Base-by-base conservation (phyloP, 768 basidiomycete genomes). In the Macrolepiota albuminosa region DNA sequence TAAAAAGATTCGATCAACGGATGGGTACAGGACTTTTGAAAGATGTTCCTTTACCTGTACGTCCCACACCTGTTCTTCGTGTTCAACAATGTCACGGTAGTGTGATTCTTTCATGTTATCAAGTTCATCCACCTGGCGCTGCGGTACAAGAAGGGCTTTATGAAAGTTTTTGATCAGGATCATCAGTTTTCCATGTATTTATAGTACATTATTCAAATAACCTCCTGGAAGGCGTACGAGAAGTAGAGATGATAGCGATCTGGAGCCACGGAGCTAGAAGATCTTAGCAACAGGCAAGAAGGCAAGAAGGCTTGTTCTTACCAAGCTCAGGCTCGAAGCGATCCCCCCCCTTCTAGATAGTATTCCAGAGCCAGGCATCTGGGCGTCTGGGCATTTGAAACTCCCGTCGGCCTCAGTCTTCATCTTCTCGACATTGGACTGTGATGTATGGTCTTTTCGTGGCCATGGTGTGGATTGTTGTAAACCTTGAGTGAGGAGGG, bases 61-160 rank as follows among this genome's bases (percentile, higher is more conserved):
- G 66, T 95, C 86, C 95, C 95, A 98, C 18, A 93, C 89, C 71
- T 96, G 88, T 65, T 95, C 93, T 74, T 97, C 95, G 65, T 95
- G 94, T 60, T 92, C 91, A 53, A 94, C 75, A 56, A 96, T 93
- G 66, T 93, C 88, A 63, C 88, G 83, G 67, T 98, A 95, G 74
- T 98, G 93, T 6, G 82, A 79, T 7, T 78, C 83, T 69, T 95
- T 96, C 58, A 98, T 76, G 56, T 84, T 84, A 72, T 98, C 95
- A 2, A 97, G 78, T 60, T 94, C 94, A 66, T 96, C 93, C 0
- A 98, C 93, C 71, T 96, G 93, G 42, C 85, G 79, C 66, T 96
- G 95, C 45, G 96, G 75, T 14, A 93, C 79, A 29, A 83, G 72
- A 39, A 97, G 75, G 21, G 94, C 92, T 73, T 91, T 87, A 63